These are phyloP conservation scores for Anthoceros angustus DNA, from an alignment of 225 moss, liverwort and hornwort genomes.

Conservation along the genomic window DNA sequence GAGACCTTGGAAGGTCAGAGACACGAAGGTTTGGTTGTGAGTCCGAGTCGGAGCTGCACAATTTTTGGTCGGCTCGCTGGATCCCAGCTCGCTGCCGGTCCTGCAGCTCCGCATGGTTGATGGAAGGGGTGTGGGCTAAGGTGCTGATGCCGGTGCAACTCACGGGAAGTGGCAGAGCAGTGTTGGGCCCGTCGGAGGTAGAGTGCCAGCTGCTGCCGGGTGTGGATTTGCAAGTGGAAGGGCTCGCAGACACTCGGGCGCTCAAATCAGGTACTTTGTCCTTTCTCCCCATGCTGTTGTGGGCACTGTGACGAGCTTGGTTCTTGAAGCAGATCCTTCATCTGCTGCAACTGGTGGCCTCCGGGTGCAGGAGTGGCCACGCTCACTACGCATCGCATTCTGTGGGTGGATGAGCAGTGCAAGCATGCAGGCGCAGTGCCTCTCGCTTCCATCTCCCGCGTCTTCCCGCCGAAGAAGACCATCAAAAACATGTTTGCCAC, in stretches of 20 bases:
- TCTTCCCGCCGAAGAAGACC: slow-evolving; percentile 53
- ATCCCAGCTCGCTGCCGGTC: no score
- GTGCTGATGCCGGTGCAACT: slow-evolving; percentile 31
- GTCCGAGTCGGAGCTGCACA: no score
- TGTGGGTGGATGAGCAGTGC: slow-evolving; percentile 62
- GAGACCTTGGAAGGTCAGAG: no score
- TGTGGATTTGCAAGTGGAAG: slow-evolving; percentile 60
- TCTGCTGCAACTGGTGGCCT: not conserved
- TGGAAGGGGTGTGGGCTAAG: slow-evolving; percentile 16
- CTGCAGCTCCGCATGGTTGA: not conserved
- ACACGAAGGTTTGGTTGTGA: no score
- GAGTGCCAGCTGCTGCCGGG: slow-evolving; percentile 67
- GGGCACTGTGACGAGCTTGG: not conserved
- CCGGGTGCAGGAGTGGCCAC: slow-evolving; percentile 26
- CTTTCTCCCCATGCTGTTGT: not conserved
- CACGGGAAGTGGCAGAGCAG: slow-evolving; percentile 55
- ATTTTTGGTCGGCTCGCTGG: no score
- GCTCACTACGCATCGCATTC: slow-evolving; percentile 62
- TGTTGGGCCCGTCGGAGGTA: slow-evolving; percentile 39
- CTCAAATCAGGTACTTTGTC: slow-evolving; percentile 5
- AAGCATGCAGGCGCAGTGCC: slow-evolving; percentile 56
- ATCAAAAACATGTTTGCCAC: slow-evolving; percentile 67
- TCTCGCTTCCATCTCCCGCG: slow-evolving; percentile 45
- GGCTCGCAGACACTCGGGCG: slow-evolving; percentile 9
- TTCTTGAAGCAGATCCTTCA: not conserved